Base-by-base conservation (phyloP, 306 rosid genomes). In the Cercis canadensis region DNA sequence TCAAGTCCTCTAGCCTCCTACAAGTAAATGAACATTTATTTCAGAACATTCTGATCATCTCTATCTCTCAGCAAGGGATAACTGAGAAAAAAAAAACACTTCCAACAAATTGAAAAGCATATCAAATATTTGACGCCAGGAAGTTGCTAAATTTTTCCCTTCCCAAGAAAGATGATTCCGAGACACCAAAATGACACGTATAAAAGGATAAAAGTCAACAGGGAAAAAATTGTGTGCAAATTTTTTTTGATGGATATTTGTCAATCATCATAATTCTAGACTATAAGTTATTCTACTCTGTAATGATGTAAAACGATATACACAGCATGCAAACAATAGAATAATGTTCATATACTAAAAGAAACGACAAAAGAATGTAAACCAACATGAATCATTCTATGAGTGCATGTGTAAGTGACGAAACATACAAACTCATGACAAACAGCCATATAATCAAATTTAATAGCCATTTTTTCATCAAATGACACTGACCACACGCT, bases 1-100 rank as follows among this genome's bases (percentile, higher is more conserved):
- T 90, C 98, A 49, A 94, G 97, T 66, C 98, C 98, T 83, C 98
- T 89, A 54, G 97, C 98, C 79, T 94, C 97, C 98, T 94, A 81
- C 54, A 72, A 57, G 57, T 19, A 62, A 66, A 57, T 70, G 70
- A 56, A 55, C 29, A 32, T 14, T 29, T 41, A 32, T 29, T 54
- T 49, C 41, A 71, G 64, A 65, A 68, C 29, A 24, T 3, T 24
- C 29, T 24, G 29, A 24, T 1, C 29, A 24, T 24, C 29, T 24
- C 3, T 24, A 24, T 24, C 29, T 24, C 29, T 24, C n/a, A 72
- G 13, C 14, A 40, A 31, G 41, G 19, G 56, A 54, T 9, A 21
- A 52, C 32, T 0, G 3, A 46, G 69, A 53, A 47, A 41, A n/a
- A n/a, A n/a, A n/a, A n/a, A n/a, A n/a, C n/a, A n/a, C n/a, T n/a